A percentile compares a stretch with the other conserved stretches of the same genome.
Conservation (phyloP, 805 yeast species). For the Clavispora phyllophila region DNA sequence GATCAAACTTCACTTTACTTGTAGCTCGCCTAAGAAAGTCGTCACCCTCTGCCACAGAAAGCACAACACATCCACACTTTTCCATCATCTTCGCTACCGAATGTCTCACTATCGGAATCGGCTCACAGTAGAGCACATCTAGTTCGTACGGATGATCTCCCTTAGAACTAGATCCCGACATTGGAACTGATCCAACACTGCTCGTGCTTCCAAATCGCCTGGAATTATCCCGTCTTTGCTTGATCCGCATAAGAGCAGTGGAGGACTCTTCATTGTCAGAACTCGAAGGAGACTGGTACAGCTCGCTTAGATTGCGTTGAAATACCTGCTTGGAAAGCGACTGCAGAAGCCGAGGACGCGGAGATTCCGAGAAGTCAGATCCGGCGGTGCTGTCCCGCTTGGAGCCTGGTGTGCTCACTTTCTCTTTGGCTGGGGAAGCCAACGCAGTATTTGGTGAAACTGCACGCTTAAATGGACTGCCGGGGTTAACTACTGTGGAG, state of each 20-base stretch:
- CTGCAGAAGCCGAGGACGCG: conserved; percentile 10
- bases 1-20: conserved; percentile 76
- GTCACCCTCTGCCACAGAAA: conserved; percentile 71
- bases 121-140: conserved; percentile 80
- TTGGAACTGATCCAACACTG: conserved; percentile 6
- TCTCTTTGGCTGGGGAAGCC: conserved; percentile 24
- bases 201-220: conserved; percentile 18
- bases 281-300: conserved; percentile 44
- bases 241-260: conserved; percentile 48
- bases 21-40: conserved; percentile 79
- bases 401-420: background rate
- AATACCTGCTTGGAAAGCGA: conserved; percentile 25
- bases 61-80: conserved; percentile 72
- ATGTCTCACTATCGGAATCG: conserved; percentile 76
- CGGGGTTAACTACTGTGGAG: conserved; percentile 16
- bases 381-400: conserved; percentile 3
- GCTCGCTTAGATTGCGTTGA: conserved; percentile 17
- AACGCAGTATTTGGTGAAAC: conserved; percentile 36
- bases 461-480: conserved; percentile 43
- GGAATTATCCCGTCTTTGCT: conserved; percentile 51
- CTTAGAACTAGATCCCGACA: conserved; percentile 3
- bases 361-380: background rate
- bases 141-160: conserved; percentile 23
- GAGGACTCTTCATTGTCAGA: conserved; percentile 63
- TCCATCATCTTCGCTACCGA: conserved; percentile 60